A percentile compares a stretch with the other conserved stretches of the same genome.
Evolutionary conservation across 495 filamentous ascomycete genomes (phyloP).

Genomic region (Niebla homalea): DNA sequence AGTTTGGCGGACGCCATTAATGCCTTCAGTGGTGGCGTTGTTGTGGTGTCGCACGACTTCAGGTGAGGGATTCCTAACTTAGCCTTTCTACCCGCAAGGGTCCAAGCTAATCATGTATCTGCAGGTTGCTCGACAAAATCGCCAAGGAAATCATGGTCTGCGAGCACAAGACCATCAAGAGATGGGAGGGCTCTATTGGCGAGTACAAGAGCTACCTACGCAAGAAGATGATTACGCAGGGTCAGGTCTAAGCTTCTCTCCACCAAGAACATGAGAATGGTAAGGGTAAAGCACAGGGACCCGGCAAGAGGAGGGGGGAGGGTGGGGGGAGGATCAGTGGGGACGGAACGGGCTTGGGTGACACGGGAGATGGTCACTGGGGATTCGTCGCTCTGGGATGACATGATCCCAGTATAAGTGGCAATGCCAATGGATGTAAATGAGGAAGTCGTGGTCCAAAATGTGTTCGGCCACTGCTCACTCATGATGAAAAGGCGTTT

Average conservation of each 20-base stretch:
- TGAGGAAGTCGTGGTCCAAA: too few relatives aligned
- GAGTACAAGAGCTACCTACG: constrained; percentile 96
- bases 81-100: not conserved
- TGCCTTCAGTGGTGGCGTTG: constrained; percentile 87
- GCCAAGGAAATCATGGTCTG: constrained; percentile 99
- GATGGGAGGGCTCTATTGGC: constrained; percentile 82
- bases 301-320: too few relatives aligned
- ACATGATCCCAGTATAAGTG: too few relatives aligned
- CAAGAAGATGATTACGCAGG: constrained; percentile 76
- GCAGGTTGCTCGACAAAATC: constrained; percentile 92
- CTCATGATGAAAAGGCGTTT: too few relatives aligned
- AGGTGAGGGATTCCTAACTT: constrained; percentile 40
- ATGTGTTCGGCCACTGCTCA: too few relatives aligned
- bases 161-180: constrained; percentile 81
- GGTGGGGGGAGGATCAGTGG: too few relatives aligned
- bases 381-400: too few relatives aligned
- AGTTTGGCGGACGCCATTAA: constrained; percentile 96
- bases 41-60: constrained; percentile 97
- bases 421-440: too few relatives aligned
- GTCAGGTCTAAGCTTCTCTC: constrained; percentile 29
- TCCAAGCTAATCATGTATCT: constrained; percentile 13
- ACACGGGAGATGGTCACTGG: too few relatives aligned
- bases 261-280: too few relatives aligned
- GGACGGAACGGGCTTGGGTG: too few relatives aligned
- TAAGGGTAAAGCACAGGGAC: too few relatives aligned